Base-by-base conservation (phyloP, 192 early-diverging fungal genomes). In the Coemansia sp. region DNA sequence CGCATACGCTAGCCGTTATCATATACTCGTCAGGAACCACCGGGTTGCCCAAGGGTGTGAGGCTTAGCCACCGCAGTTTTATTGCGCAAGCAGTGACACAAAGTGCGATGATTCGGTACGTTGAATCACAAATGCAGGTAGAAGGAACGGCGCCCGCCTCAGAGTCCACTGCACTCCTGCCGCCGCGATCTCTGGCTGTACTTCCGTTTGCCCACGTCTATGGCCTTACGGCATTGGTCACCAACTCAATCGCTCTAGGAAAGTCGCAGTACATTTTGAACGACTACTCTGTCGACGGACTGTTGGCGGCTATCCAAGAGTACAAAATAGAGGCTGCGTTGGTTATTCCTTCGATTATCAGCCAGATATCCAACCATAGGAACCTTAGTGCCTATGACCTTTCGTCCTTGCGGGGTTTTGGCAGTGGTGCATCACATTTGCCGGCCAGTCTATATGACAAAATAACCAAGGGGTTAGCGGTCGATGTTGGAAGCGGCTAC, bases 61-160 rank as follows among this genome's bases (percentile, higher is more conserved):
- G 86, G 70, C 87, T 89, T n/a, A 93, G 88, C 6, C 93, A 95
- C 62, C 69, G 69, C 41, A 95, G 93, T 79, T 84, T 95, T 35
- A 84, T 92, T 14, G 82, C 89, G 9, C 91, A 94, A 69, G 67
- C 87, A 2, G 36, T 40, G 3, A 24, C 36, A 0, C 34, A 39
- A 13, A 13, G 19, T 24, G 36, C 59, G n/a, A 21, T 21, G n/a
- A 1, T 60, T 2, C 11, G 24, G 8, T 60, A 60, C 19, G n/a
- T 39, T 21, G 36, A 19, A 24, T 0, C 17, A 5, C 59, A 39
- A 10, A 2, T 5, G 34, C 34, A 6, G 33, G n/a, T 39, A 39
- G 54, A 56, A 7, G 54, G 54, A 60, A 2, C n/a, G 6, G n/a
- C 19, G 2, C 19, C 17, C 16, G 40, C 2, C 6, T 24, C 13